Evolutionary conservation across 768 basidiomycete genomes (phyloP), one percentile per base, ranked within the genome.

Genomic region (Sutorius australiensis): DNA sequence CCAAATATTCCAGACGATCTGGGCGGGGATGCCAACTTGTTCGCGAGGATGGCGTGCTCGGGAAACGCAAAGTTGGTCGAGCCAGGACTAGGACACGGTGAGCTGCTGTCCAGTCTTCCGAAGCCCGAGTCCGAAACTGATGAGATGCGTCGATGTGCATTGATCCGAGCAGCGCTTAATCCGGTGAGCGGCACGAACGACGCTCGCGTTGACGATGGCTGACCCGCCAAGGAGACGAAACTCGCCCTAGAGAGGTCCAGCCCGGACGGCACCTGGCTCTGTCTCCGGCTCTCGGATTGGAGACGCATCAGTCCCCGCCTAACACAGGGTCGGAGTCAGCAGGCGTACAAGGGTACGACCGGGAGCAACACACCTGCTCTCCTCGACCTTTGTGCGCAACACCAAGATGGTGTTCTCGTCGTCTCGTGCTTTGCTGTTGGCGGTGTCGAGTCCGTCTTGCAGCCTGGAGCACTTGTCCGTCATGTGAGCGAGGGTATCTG

Each of bases 291-390:
- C 67, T 93, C 89, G 9, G 83, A 82, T 65, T 93, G 91, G 9
- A 93, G 76, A 16, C 88, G 81, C 91, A 93, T 93, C 47, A 93
- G 76, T 24, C 89, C 91, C 41, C 90, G 86, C 61, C 90, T 90
- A 64, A 27, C 39, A 13, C 38, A 34, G 33, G 31, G 43, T 60
- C 38, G 31, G 30, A 31, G 37, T 61, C 52, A 49, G 45, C 27
- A 51, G 53, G 11, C 56, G 41, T 34, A 45, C 19, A 48, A 19
- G 19, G 3, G 33, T 21, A 28, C n/a, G 11, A 8, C 1, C 28
- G 39, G 19, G 31, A 45, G 34, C 14, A 5, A 58, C 80, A 19
- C 60, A 88, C 89, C 90, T 80, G 76, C 88, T 90, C 69, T 92
- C 90, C 61, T 92, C 90, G 3, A 92, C 88, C 67, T 92, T 92